These are phyloP conservation scores for Aureobasidium sp. DNA, from an alignment of 2,329 filamentous ascomycete genomes.

Conservation along the genomic window DNA sequence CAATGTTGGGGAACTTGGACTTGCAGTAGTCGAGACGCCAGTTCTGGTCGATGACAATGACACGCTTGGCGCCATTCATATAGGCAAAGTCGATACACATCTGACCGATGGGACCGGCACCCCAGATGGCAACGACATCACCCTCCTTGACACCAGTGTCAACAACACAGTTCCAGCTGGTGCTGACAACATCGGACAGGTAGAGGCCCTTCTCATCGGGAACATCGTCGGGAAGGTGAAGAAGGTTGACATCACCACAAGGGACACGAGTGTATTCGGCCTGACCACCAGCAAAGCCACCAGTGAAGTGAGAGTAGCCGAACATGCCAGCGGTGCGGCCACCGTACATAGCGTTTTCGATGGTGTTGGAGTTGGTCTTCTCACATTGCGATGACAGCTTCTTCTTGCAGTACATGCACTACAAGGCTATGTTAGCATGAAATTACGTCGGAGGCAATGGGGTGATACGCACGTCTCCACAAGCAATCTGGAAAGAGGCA, in stretches of 20 bases:
- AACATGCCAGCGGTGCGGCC: slow-evolving; percentile 62
- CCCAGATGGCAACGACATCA: slow-evolving; percentile 77
- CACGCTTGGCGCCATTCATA: slow-evolving; percentile 62
- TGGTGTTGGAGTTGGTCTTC: slow-evolving; percentile 66
- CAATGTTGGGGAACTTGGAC: slow-evolving; percentile 56
- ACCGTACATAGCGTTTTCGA: slow-evolving; percentile 70
- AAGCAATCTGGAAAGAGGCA: slow-evolving; percentile 78
- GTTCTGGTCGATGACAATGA: slow-evolving; percentile 74
- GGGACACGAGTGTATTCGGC: slow-evolving; percentile 82
- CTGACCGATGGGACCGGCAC: slow-evolving; percentile 78
- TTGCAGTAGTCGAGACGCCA: slow-evolving; percentile 64
- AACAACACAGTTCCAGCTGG: slow-evolving; percentile 74
- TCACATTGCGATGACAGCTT: slow-evolving; percentile 76
- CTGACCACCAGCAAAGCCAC: slow-evolving; percentile 81
- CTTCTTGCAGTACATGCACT: slow-evolving; percentile 70
- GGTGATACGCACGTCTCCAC: slow-evolving; percentile 29
- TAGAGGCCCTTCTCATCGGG: slow-evolving; percentile 80
- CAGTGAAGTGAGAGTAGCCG: slow-evolving; percentile 62
- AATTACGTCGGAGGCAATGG: neutral
- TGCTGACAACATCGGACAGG: slow-evolving; percentile 72
- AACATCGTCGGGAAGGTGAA: slow-evolving; percentile 69
- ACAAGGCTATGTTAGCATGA: neutral
- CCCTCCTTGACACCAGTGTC: slow-evolving; percentile 73
- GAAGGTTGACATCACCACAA: slow-evolving; percentile 69
- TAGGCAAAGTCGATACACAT: slow-evolving; percentile 64